Conservation (phyloP, 257 asterid species). For the Solanum appendiculatum region DNA sequence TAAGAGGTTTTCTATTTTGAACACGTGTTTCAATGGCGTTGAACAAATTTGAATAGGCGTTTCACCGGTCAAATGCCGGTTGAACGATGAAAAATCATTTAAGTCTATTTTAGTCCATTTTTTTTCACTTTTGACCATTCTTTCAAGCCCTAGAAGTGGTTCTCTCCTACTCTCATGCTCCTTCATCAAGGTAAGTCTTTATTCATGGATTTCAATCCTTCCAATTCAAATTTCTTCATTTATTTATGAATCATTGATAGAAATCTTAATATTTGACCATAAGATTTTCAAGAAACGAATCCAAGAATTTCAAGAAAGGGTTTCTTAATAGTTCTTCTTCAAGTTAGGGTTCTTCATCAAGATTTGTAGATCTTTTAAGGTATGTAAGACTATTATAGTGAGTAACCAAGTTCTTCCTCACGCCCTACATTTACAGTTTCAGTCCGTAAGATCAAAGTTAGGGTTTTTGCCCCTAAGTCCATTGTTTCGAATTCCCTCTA, state of each 20-base stretch:
- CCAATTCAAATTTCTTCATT: background rate
- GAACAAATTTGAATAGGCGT: background rate
- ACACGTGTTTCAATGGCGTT: background rate
- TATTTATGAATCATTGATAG: background rate
- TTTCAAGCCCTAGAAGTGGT: too few relatives aligned
- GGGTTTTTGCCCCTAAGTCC: too few relatives aligned
- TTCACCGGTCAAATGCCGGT: background rate
- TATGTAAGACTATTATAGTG: background rate
- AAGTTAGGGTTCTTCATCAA: background rate
- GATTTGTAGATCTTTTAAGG: too few relatives aligned
- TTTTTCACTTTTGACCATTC: background rate
- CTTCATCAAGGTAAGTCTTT: background rate
- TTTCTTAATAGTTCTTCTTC: background rate
- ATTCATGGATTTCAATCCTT: background rate
- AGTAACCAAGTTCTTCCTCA: too few relatives aligned
- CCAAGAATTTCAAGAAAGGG: background rate
- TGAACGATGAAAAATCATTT: too few relatives aligned
- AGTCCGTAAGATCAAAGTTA: too few relatives aligned
- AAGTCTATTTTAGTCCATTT: background rate
- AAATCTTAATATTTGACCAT: background rate
- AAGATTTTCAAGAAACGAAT: background rate
- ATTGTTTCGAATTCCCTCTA: too few relatives aligned
- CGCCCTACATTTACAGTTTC: too few relatives aligned
- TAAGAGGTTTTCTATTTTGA: background rate
- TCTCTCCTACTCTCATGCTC: background rate